These are phyloP conservation scores for Pelargonium myrrhifolium DNA, from an alignment of 441 rosid species.

Conservation along the genomic window DNA sequence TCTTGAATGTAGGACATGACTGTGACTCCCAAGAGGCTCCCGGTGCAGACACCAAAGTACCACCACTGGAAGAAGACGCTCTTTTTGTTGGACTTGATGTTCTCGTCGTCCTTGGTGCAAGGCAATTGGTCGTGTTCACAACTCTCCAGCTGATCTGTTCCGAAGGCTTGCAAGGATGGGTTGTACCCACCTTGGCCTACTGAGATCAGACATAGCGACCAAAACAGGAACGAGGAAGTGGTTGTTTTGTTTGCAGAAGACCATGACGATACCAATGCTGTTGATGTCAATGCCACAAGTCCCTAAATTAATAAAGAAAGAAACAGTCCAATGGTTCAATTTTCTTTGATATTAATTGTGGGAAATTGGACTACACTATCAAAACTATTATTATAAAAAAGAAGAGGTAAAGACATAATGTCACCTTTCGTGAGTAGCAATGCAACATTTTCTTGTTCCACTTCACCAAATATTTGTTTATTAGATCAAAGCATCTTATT, in stretches of 20 bases:
- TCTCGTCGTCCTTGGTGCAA: not conserved
- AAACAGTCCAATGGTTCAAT: not conserved
- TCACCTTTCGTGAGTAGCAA: not conserved
- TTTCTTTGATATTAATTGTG: no score
- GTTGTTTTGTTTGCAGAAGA: slow-evolving; percentile 35
- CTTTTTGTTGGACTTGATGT: slow-evolving; percentile 35
- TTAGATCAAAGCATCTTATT: not conserved
- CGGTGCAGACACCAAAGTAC: slow-evolving; percentile 81
- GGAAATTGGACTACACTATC: no score
- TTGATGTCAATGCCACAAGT: slow-evolving; percentile 69
- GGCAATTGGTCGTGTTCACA: slow-evolving; percentile 50
- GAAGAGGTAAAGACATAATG: no score
- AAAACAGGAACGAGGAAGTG: slow-evolving; percentile 52
- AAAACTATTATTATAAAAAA: no score
- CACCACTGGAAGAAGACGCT: slow-evolving; percentile 72
- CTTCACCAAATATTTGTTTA: not conserved
- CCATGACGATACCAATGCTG: slow-evolving; percentile 59
- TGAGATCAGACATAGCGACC: slow-evolving; percentile 69
- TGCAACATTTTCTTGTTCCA: not conserved
- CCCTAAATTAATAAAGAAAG: slow-evolving; percentile 49
- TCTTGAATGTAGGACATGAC: slow-evolving; percentile 86
- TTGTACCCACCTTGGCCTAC: slow-evolving; percentile 76
- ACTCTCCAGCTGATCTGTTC: slow-evolving; percentile 63
- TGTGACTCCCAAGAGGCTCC: slow-evolving; percentile 81
- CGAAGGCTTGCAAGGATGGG: slow-evolving; percentile 91